Base-by-base conservation (phyloP, 2,329 filamentous ascomycete genomes). In the Microcyclospora pomicola region DNA sequence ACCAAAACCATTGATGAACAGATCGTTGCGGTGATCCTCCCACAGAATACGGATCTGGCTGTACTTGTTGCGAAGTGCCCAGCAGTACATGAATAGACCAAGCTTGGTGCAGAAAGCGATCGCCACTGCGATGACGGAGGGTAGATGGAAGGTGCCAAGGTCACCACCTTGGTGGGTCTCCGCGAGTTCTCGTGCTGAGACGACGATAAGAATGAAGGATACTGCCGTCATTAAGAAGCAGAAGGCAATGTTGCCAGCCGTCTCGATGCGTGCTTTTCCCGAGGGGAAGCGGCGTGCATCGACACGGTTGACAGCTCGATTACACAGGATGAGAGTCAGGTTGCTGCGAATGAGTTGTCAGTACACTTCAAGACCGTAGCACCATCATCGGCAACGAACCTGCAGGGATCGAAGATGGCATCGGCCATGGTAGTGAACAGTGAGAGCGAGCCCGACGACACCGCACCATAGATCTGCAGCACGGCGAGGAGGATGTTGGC, bases 391-490 rank as follows among this genome's bases (percentile, higher is more conserved):
- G 7, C 27, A 34, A 33, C 32, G 29, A 30, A 47, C 46, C 47
- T 49, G 33, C 34, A 34, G 10, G 52, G 91, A 56, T 96, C 91
- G 63, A 96, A 96, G 47, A 96, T 71, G 36, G 87, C 78, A 61
- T 98, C 91, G 12, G 87, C 88, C 82, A 93, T 93, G 45, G 88
- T 98, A 12, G 91, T 95, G 65, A 96, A 95, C 34, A 98, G 76
- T 5, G 88, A 94, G 28, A 96, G 72, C n/a, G 86, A 95, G 34
- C 81, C 77, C 0, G 87, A 94, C 0, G 82, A 75, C 33, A 84
- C 73, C 43, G 91, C 91, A 32, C 80, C 91, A 57, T 92, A 98
- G 29, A 95, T 66, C 61, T 98, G 91, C 13, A 98, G 69, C 3
- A 70, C 69, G 0, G 87, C 77, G 5, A 98, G 71, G 19, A 82